These are phyloP conservation scores for Aciculosporium take DNA, from an alignment of 2,329 filamentous ascomycete species.

Conservation along the genomic window DNA sequence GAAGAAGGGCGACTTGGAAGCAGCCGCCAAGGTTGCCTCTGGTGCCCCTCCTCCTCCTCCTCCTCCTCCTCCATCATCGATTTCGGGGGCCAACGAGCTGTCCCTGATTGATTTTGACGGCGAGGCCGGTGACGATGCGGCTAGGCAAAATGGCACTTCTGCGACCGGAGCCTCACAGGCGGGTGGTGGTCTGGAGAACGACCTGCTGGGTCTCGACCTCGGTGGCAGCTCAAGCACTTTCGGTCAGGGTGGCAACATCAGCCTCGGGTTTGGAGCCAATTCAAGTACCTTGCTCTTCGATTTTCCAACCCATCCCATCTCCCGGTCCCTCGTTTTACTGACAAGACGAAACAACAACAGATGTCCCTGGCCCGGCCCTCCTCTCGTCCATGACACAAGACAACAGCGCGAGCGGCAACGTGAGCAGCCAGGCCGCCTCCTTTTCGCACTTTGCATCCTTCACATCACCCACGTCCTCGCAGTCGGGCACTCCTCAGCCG, in stretches of 20 bases:
- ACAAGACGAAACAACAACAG: constrained; percentile 25
- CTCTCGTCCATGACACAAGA: constrained; percentile 49
- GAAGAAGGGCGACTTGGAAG: constrained; percentile 87
- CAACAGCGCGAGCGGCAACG: constrained; percentile 38
- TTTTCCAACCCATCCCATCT: neutral
- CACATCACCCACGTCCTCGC: constrained; percentile 35
- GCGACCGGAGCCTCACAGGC: constrained; percentile 30
- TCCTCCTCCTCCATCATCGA: constrained; percentile 35
- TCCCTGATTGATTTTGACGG: constrained; percentile 87
- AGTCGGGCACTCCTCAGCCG: constrained; percentile 39
- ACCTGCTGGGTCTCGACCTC: constrained; percentile 78
- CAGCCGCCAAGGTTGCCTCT: constrained; percentile 67
- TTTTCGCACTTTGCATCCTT: constrained; percentile 44
- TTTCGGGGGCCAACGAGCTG: constrained; percentile 47
- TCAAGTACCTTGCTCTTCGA: constrained; percentile 37
- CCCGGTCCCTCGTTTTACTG: constrained; percentile 4
- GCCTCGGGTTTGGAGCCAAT: constrained; percentile 62
- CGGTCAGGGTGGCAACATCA: constrained; percentile 67
- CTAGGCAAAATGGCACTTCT: constrained; percentile 27
- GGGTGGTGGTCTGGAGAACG: constrained; percentile 67
- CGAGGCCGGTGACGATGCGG: constrained; percentile 40
- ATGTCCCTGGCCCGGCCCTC: constrained; percentile 49
- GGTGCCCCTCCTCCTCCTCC: constrained; percentile 48
- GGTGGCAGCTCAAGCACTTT: constrained; percentile 46
- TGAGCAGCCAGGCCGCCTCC: constrained; percentile 28